Percentiles rank a stretch among this genome's conserved stretches.
Conservation (phyloP, 2,329 filamentous ascomycete species). For the Penicillium rolfsii region DNA sequence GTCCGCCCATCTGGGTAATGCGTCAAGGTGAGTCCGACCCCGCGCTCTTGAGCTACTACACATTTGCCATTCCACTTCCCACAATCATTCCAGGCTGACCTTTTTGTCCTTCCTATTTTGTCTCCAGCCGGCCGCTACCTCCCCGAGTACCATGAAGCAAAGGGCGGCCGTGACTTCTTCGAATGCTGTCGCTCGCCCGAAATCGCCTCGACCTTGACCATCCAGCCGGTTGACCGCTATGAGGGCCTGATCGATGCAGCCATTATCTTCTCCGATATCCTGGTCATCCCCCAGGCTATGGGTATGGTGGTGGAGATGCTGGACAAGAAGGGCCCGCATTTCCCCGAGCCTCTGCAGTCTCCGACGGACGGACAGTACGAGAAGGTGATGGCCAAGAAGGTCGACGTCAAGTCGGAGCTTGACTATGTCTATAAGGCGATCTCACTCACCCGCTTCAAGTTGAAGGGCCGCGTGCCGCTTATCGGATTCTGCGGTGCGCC, state of each 20-base stretch:
- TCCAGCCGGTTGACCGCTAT: conserved; percentile 93
- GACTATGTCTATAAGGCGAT: conserved; percentile 97
- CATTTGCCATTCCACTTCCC: neutral
- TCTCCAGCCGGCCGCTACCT: conserved; percentile 86
- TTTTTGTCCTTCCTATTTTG: conserved; percentile 12
- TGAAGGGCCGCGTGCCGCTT: conserved; percentile 84
- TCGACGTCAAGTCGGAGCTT: conserved; percentile 83
- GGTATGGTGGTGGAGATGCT: conserved; percentile 99
- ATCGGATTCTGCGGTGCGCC: conserved; percentile 97
- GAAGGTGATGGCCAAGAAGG: conserved; percentile 72
- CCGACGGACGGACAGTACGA: conserved; percentile 84
- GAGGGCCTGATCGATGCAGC: conserved; percentile 89
- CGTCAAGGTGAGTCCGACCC: conserved; percentile 74
- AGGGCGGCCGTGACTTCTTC: conserved; percentile 91
- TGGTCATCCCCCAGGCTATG: conserved; percentile 96
- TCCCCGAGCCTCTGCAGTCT: conserved; percentile 78
- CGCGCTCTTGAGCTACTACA: neutral
- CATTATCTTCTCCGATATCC: conserved; percentile 98
- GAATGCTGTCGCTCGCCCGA: conserved; percentile 94
- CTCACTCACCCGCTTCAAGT: conserved; percentile 83
- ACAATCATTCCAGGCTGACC: too few relatives aligned
- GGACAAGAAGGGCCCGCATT: conserved; percentile 94
- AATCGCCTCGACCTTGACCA: conserved; percentile 87
- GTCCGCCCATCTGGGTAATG: conserved; percentile 98
- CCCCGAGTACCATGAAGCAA: conserved; percentile 95